These are phyloP conservation scores for Cenchrus americanus DNA, from an alignment of 176 grass and related monocot species.

Conservation along the genomic window DNA sequence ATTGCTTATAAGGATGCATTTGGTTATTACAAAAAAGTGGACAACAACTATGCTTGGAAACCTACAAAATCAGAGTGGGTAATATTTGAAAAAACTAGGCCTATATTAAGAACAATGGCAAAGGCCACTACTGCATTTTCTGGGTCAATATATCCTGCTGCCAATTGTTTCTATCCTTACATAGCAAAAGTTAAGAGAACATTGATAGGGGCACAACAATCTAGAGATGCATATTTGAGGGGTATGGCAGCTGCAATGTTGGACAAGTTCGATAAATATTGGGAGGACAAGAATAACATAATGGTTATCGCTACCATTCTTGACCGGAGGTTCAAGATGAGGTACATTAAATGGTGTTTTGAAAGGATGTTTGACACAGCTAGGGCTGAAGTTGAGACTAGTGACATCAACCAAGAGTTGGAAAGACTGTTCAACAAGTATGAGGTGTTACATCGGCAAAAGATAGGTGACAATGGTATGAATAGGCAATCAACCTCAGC, in stretches of 20 bases:
- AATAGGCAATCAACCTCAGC: not conserved
- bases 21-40: not conserved
- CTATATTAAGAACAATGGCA: not conserved
- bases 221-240: not conserved
- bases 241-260: not conserved
- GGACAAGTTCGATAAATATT: no score
- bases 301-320: no score
- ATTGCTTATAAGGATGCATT: no score
- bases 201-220: not conserved
- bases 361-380: not conserved
- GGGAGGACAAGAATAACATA: no score
- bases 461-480: not conserved
- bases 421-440: not conserved
- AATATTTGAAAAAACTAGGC: not conserved
- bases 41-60: not conserved
- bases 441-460: not conserved
- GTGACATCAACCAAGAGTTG: not conserved
- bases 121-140: not conserved
- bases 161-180: not conserved
- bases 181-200: not conserved
- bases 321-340: no score
- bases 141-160: not conserved
- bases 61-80: not conserved
- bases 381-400: not conserved
- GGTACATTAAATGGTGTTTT: slow-evolving; percentile 4